These are phyloP conservation scores for Globisporangium cystogenes DNA, from an alignment of 352 stramenopile genomes.

Conservation along the genomic window DNA sequence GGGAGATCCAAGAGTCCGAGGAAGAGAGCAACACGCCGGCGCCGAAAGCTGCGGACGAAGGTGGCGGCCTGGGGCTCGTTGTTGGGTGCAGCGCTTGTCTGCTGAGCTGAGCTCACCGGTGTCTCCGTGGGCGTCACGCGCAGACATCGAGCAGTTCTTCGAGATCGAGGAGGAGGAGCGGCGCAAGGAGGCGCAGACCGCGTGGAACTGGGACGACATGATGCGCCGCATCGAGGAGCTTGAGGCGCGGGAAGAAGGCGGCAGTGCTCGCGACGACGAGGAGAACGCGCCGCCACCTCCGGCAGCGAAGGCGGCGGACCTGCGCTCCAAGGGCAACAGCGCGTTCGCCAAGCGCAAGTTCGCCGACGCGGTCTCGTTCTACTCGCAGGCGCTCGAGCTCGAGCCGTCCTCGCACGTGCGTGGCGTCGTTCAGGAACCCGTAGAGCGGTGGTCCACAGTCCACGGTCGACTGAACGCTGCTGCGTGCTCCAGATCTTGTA, in stretches of 20 bases:
- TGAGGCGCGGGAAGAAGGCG: constrained; percentile 53
- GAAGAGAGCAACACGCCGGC: constrained; percentile 58
- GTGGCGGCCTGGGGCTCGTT: constrained; percentile 11
- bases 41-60: constrained; percentile 51
- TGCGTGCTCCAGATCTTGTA: constrained; percentile 55
- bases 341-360: constrained; percentile 78
- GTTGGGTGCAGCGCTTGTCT: too few relatives aligned
- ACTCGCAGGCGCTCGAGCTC: constrained; percentile 84
- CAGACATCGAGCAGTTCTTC: constrained; percentile 80
- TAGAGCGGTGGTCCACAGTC: too few relatives aligned
- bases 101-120: too few relatives aligned
- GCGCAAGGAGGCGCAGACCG: constrained; percentile 44
- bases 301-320: too few relatives aligned
- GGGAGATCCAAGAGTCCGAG: constrained; percentile 80
- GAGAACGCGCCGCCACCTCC: constrained; percentile 19
- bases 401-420: constrained; percentile 67
- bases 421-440: constrained; percentile 1
- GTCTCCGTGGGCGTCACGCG: too few relatives aligned
- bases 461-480: not conserved
- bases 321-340: constrained; percentile 76
- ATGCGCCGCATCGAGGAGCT: constrained; percentile 86
- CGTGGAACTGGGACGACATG: constrained; percentile 81
- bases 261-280: constrained; percentile 18
- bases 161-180: constrained; percentile 75
- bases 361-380: constrained; percentile 69